phyloP scores from a whole-genome alignment of 352 stramenopile genomes.

The Pythium utonaiense region DNA sequence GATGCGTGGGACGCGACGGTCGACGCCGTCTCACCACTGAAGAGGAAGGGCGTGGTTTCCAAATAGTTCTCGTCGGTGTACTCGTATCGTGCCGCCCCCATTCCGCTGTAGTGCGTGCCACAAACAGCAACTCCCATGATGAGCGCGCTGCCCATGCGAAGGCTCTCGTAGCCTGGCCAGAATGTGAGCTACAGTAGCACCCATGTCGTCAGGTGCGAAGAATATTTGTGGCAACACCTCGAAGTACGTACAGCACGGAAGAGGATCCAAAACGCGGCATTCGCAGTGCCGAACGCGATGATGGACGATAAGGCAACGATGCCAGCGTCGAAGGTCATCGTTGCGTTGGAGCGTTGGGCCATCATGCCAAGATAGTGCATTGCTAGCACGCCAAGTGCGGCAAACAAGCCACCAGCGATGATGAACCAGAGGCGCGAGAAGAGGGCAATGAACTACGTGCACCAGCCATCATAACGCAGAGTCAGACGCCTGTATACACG shows the following conservation, averaged over 20 bases:
- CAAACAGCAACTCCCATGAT: constrained; percentile 74
- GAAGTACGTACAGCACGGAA: constrained; percentile 49
- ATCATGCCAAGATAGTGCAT: constrained; percentile 68
- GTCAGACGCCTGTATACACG: no score
- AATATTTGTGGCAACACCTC: no score
- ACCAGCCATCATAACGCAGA: neutral
- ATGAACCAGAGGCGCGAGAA: constrained; percentile 60
- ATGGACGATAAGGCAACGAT: constrained; percentile 46
- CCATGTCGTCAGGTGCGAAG: neutral
- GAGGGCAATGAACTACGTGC: constrained; percentile 38
- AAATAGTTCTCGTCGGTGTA: constrained; percentile 39
- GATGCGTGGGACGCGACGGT: constrained; percentile 50
- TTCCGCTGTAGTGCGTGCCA: constrained; percentile 64
- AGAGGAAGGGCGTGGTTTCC: constrained; percentile 24
- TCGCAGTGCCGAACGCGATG: constrained; percentile 61
- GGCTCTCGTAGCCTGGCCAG: constrained; percentile 46
- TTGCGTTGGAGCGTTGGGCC: constrained; percentile 48
- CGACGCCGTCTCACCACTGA: constrained; percentile 32
- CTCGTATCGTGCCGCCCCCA: constrained; percentile 50
- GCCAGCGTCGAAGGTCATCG: constrained; percentile 36
- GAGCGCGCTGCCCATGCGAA: constrained; percentile 54
- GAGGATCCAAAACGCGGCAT: constrained; percentile 66
- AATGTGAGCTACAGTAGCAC: constrained; percentile 42
- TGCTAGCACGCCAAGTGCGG: constrained; percentile 43
- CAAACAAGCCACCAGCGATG: constrained; percentile 42